Conservation (phyloP, 441 rosid species). For the Rhodomyrtus psidioides region DNA sequence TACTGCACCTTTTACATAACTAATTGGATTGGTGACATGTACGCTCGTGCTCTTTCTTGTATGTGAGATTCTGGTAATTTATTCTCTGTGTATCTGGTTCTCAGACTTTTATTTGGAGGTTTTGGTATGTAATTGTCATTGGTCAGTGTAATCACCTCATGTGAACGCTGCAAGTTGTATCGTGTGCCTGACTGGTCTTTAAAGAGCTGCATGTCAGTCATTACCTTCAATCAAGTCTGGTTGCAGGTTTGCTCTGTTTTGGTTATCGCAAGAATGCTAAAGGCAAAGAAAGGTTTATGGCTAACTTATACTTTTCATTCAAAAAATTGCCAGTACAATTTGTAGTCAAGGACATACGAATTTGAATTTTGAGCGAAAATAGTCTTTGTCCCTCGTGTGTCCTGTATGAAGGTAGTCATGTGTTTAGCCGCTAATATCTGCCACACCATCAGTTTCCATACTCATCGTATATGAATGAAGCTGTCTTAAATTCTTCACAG, state of each 20-base stretch:
- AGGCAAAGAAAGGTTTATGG: background rate
- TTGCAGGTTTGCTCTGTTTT: background rate
- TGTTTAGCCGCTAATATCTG: background rate
- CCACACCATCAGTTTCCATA: background rate
- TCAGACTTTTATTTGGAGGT: background rate
- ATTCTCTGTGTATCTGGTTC: background rate
- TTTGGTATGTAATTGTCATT: background rate
- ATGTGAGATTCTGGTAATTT: background rate
- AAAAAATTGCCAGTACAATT: background rate
- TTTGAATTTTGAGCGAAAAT: background rate
- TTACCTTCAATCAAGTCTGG: background rate
- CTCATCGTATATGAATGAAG: background rate
- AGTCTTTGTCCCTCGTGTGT: background rate
- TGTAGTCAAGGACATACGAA: background rate
- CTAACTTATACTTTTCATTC: background rate
- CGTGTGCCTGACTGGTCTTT: background rate
- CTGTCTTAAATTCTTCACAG: background rate
- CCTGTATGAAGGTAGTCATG: background rate
- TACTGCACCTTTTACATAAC: background rate
- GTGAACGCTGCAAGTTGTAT: background rate
- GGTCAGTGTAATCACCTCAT: background rate
- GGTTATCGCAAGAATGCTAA: background rate
- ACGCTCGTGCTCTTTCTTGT: background rate
- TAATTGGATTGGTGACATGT: background rate
- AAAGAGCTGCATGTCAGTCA: background rate